A percentile compares a stretch with the other conserved stretches of the same genome.
These are phyloP conservation scores for Capsella bursapastoris DNA, from an alignment of 345 rosid genomes.

Conservation along the genomic window DNA sequence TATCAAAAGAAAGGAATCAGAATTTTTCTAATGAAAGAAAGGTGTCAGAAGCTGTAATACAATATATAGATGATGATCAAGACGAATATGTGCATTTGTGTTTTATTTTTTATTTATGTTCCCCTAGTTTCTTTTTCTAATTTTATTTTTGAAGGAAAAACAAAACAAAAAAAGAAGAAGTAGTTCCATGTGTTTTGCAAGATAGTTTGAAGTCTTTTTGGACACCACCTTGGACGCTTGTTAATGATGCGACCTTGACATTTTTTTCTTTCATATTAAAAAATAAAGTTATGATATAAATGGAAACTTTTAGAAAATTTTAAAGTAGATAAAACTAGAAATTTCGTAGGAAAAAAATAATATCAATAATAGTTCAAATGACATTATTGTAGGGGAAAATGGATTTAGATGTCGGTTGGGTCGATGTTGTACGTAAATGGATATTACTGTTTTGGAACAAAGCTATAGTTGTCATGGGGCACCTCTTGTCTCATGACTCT, in stretches of 20 bases:
- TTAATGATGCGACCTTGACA: constrained; percentile 29
- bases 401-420: constrained; percentile 14
- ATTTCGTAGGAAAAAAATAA: background rate
- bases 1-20: constrained; percentile 31
- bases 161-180: background rate
- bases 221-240: background rate
- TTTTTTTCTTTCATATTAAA: background rate
- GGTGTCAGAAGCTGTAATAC: constrained; percentile 26
- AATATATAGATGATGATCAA: constrained; percentile 38
- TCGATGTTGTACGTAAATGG: constrained; percentile 31
- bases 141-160: constrained; percentile 8
- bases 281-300: background rate
- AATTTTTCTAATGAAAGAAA: constrained; percentile 30
- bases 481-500: constrained; percentile 34
- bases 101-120: constrained; percentile 24
- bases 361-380: constrained; percentile 11
- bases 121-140: constrained; percentile 7
- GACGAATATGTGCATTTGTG: constrained; percentile 42
- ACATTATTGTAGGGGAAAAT: constrained; percentile 32
- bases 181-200: constrained; percentile 26
- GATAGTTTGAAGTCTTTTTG: constrained; percentile 2
- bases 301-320: background rate
- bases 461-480: constrained; percentile 32
- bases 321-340: background rate
- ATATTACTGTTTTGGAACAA: constrained; percentile 34